phyloP scores from a whole-genome alignment of 805 yeast species.

The Ogataea parapolymorpha region DNA sequence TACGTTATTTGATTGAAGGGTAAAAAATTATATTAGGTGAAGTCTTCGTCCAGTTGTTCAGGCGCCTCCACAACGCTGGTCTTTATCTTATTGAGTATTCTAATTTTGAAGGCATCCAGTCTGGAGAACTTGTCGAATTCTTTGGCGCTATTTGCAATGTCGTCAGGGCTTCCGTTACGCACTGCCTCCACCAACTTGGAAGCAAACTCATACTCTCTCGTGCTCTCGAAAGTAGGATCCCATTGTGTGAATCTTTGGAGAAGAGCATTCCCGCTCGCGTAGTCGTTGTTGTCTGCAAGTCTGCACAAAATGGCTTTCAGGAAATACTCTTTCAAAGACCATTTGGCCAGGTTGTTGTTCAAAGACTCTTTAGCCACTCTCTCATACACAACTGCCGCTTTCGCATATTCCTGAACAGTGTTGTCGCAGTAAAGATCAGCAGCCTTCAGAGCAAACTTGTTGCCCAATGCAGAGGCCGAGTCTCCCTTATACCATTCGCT shows the following conservation, averaged over 20 bases:
- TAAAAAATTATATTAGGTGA: conserved; percentile 22
- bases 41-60: conserved; percentile 34
- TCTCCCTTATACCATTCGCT: conserved; percentile 96
- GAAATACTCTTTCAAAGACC: conserved; percentile 92
- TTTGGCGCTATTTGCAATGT: conserved; percentile 66
- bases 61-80: conserved; percentile 34
- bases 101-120: conserved; percentile 88
- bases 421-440: conserved; percentile 82
- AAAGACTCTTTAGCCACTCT: conserved; percentile 71
- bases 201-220: conserved; percentile 72
- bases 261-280: conserved; percentile 78
- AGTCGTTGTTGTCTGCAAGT: conserved; percentile 72
- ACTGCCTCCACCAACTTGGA: conserved; percentile 69
- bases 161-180: conserved; percentile 74
- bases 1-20: conserved; percentile 2
- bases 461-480: conserved; percentile 86
- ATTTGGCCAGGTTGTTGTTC: conserved; percentile 72
- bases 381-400: conserved; percentile 77
- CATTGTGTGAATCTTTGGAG: conserved; percentile 59
- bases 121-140: conserved; percentile 86
- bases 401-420: conserved; percentile 57
- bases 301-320: conserved; percentile 79
- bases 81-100: conserved; percentile 79
- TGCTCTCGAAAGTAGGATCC: conserved; percentile 72
- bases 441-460: conserved; percentile 81